Evolutionary conservation across 2,329 filamentous ascomycete species (phyloP).

Genomic region (Pseudocercospora fuligena): DNA sequence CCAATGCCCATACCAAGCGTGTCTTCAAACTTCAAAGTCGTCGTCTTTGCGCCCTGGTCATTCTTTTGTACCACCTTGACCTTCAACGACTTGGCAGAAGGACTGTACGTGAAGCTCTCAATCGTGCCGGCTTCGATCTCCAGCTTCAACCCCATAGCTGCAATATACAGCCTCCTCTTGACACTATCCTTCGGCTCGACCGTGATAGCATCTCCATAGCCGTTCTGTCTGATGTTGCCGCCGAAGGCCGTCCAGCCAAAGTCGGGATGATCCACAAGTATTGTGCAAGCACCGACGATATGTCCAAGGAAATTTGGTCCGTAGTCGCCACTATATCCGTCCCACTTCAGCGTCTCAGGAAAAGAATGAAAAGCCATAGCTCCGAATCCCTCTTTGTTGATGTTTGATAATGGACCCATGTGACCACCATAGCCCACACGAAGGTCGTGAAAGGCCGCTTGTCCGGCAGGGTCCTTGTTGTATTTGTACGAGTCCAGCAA

Average conservation of each 20-base stretch:
- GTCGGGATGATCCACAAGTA: constrained; percentile 52
- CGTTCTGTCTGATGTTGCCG: constrained; percentile 44
- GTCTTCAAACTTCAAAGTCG: not conserved
- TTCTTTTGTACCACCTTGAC: constrained; percentile 13
- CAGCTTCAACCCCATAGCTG: constrained; percentile 50
- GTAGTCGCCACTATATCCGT: constrained; percentile 63
- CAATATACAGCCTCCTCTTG: constrained; percentile 55
- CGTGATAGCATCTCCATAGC: constrained; percentile 32
- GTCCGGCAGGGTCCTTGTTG: constrained; percentile 40
- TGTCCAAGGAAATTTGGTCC: constrained; percentile 60
- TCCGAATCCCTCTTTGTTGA: constrained; percentile 60
- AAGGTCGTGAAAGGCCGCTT: constrained; percentile 54
- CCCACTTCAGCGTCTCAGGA: constrained; percentile 61
- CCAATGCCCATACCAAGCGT: constrained; percentile 1
- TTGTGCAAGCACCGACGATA: constrained; percentile 56
- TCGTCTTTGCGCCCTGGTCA: not conserved
- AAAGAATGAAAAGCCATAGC: constrained; percentile 63
- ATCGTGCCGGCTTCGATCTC: constrained; percentile 53
- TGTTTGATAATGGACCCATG: constrained; percentile 60
- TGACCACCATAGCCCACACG: constrained; percentile 61
- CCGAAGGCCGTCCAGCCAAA: constrained; percentile 59
- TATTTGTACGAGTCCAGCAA: constrained; percentile 58
- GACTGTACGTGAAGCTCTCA: constrained; percentile 44
- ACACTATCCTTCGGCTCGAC: constrained; percentile 55
- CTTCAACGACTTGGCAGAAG: constrained; percentile 35